phyloP scores from a whole-genome alignment of 202 grass and related monocot species.

The Carex arenaria region DNA sequence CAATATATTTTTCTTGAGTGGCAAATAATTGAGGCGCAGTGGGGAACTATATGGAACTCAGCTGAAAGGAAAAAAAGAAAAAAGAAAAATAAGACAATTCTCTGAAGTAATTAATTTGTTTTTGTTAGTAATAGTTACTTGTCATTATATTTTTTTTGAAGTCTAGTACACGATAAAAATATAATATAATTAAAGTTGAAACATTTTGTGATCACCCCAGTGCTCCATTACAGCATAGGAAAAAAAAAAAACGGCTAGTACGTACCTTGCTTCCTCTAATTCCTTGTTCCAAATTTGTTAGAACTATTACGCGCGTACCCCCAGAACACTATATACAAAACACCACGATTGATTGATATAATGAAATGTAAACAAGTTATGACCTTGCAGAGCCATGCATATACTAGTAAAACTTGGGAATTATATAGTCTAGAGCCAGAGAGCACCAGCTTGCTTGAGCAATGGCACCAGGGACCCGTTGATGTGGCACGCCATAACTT shows the following conservation, averaged over 20 bases:
- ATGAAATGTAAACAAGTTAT: slow-evolving; percentile 13
- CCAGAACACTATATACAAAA: background rate
- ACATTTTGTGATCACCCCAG: background rate
- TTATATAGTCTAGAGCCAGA: slow-evolving; percentile 56
- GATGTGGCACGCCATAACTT: slow-evolving; percentile 95
- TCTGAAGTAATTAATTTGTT: too few relatives aligned
- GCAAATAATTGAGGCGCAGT: too few relatives aligned
- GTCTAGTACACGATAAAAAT: background rate
- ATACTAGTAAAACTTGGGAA: background rate
- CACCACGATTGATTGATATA: slow-evolving; percentile 1
- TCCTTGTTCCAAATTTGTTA: background rate
- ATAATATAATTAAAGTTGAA: background rate
- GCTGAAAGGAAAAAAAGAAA: too few relatives aligned
- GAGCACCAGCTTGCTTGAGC: slow-evolving; percentile 96
- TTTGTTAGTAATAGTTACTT: background rate
- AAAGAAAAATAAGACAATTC: too few relatives aligned
- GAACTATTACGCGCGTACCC: background rate
- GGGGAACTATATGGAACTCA: too few relatives aligned
- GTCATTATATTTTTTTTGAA: background rate
- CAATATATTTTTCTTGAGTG: too few relatives aligned
- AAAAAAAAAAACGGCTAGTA: background rate
- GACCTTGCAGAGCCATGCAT: background rate
- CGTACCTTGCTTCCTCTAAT: background rate
- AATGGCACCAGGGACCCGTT: slow-evolving; percentile 90
- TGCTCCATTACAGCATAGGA: background rate